phyloP scores from a whole-genome alignment of 345 rosid species.

The Pistacia vera region DNA sequence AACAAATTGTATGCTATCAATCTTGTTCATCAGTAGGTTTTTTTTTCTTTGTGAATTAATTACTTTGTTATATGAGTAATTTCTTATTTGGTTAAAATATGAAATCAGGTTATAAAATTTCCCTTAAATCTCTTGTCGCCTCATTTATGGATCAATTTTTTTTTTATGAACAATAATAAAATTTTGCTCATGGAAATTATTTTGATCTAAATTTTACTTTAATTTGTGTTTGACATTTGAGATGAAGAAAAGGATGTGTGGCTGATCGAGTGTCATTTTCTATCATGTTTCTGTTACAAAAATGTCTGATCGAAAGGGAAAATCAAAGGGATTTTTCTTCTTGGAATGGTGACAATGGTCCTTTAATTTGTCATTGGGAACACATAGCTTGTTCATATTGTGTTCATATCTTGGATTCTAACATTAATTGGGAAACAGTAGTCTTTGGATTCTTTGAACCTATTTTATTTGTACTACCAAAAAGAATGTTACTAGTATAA shows the following conservation, averaged over 20 bases:
- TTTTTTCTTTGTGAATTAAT: no score
- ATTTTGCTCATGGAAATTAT: no score
- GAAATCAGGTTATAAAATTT: no score
- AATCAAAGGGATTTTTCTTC: neutral
- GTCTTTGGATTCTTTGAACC: no score
- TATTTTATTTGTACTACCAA: neutral
- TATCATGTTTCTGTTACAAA: neutral
- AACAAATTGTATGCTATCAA: neutral
- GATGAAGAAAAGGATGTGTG: neutral
- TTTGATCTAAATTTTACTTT: neutral
- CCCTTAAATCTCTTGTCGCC: no score
- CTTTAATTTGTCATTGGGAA: conserved; percentile 3
- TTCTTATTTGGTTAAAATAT: no score
- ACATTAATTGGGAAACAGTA: neutral
- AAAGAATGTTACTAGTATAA: neutral
- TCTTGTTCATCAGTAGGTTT: conserved; percentile 6
- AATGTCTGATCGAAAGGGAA: neutral
- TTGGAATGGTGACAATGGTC: neutral
- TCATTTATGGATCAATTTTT: no score
- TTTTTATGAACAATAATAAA: no score
- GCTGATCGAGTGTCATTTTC: neutral
- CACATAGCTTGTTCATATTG: neutral
- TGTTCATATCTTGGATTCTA: neutral
- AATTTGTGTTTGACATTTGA: neutral
- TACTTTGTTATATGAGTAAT: neutral